These are phyloP conservation scores for Albifimbria verrucaria DNA, from an alignment of 2,329 filamentous ascomycete species.

Conservation along the genomic window DNA sequence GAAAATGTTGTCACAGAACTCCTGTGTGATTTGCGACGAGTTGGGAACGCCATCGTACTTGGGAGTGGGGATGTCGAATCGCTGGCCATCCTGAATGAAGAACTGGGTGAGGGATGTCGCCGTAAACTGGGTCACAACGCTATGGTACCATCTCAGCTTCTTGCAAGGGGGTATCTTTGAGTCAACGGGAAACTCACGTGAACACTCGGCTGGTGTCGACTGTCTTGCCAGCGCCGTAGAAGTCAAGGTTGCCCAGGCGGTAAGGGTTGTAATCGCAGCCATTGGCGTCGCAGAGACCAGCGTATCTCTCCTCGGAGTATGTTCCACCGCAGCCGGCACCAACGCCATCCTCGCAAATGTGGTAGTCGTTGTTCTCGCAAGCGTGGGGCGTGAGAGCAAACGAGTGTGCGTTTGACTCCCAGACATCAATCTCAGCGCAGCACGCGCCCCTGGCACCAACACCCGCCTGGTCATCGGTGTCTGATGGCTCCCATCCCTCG, in stretches of 20 bases:
- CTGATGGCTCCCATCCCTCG: slow-evolving; percentile 18
- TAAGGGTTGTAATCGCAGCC: slow-evolving; percentile 40
- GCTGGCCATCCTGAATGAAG: slow-evolving; percentile 47
- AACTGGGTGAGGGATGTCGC: slow-evolving; percentile 28
- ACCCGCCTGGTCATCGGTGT: slow-evolving; percentile 15
- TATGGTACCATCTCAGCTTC: not conserved
- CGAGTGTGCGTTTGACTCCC: slow-evolving; percentile 39
- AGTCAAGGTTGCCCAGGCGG: slow-evolving; percentile 18
- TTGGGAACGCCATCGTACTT: slow-evolving; percentile 8
- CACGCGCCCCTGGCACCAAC: slow-evolving; percentile 36
- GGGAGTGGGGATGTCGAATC: slow-evolving; percentile 37
- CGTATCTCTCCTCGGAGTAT: slow-evolving; percentile 48
- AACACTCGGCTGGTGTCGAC: slow-evolving; percentile 30
- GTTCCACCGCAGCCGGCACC: slow-evolving; percentile 22
- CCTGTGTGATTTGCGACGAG: slow-evolving; percentile 53
- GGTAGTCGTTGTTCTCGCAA: slow-evolving; percentile 39
- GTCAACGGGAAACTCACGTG: slow-evolving; percentile 12
- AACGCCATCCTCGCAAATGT: slow-evolving; percentile 36
- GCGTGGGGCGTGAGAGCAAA: slow-evolving; percentile 40
- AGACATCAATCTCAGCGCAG: slow-evolving; percentile 52
- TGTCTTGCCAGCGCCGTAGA: slow-evolving; percentile 24
- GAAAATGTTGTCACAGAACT: slow-evolving; percentile 57
- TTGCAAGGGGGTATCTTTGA: not conserved
- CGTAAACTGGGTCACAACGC: slow-evolving; percentile 2
- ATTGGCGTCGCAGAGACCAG: slow-evolving; percentile 37